Base-by-base conservation (phyloP, 306 rosid genomes). In the Purshia tridentata region DNA sequence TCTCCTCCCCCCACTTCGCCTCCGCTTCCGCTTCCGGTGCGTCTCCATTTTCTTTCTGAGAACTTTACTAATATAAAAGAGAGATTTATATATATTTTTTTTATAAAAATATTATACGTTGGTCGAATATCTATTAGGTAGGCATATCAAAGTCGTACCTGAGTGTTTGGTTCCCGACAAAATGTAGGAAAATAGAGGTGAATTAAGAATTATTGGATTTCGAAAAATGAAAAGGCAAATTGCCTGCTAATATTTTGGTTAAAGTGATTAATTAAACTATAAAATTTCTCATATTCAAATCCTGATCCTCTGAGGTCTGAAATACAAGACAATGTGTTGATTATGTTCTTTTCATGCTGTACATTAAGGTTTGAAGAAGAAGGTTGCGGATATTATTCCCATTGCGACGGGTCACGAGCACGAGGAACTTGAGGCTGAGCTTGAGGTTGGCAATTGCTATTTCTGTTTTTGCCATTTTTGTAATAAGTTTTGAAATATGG, bases 391-490 rank as follows among this genome's bases (percentile, higher is more conserved):
- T 49, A 35, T 70, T 12, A 74, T 74, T 70, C 77, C 80, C n/a
- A 64, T 78, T 65, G 83, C 82, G 11, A 78, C 86, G 3, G 86
- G 83, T 14, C 80, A 82, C 61, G 86, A 82, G 77, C 77, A 71
- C 8, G 86, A 82, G 77, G 86, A 82, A 42, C 73, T 78, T 37
- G 58, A 66, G 47, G 82, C 78, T 41, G 80, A 58, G 61, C 84
- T 84, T 53, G 70, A 81, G 86, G 88, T 78, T 54, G 15, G 6
- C 63, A n/a, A 12, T 56, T 50, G 6, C 49, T 8, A 15, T 47
- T 18, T 13, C 37, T 70, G 15, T 23, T 40, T 23, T 20, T 22
- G 22, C 42, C 5, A 29, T 18, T 4, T 40, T 19, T 48, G 14
- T 62, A 6, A 1, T 20, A 19, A 40, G 13, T 18, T 41, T 41